Evolutionary conservation across 768 basidiomycete species (phyloP).

Genomic region (Amanita muscaria): DNA sequence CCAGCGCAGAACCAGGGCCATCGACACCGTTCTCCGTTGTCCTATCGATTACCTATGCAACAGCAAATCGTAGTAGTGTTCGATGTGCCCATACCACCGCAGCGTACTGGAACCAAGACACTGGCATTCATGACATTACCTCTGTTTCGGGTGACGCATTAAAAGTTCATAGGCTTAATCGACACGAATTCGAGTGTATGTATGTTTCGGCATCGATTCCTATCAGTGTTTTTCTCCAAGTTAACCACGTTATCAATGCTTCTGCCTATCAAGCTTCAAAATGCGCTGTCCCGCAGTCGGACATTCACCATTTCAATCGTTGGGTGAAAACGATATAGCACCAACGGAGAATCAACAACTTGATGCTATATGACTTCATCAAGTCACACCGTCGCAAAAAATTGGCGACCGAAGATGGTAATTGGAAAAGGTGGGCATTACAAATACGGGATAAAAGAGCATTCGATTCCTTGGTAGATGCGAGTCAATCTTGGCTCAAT

Average conservation of each 20-base stretch:
- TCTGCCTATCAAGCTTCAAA: no score
- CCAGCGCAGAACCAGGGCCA: background rate
- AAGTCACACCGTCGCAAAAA: no score
- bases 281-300: no score
- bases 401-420: no score
- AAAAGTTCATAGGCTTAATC: background rate
- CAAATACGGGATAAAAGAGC: no score
- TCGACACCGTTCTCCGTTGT: conserved; percentile 7
- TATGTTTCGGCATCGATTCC: background rate
- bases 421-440: no score
- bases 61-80: background rate
- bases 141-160: background rate
- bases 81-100: background rate
- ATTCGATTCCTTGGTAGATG: no score
- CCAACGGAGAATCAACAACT: no score
- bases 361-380: no score
- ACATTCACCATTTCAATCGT: no score
- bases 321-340: no score
- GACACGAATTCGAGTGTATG: background rate
- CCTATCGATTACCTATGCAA: background rate
- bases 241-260: background rate
- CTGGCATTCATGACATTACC: background rate
- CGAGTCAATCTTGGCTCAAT: no score
- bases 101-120: background rate
- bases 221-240: background rate